Evolutionary conservation across 2,329 filamentous ascomycete genomes (phyloP), one percentile per base, ranked within the genome.

Genomic region (Paracorniculantispora psalliotae): DNA sequence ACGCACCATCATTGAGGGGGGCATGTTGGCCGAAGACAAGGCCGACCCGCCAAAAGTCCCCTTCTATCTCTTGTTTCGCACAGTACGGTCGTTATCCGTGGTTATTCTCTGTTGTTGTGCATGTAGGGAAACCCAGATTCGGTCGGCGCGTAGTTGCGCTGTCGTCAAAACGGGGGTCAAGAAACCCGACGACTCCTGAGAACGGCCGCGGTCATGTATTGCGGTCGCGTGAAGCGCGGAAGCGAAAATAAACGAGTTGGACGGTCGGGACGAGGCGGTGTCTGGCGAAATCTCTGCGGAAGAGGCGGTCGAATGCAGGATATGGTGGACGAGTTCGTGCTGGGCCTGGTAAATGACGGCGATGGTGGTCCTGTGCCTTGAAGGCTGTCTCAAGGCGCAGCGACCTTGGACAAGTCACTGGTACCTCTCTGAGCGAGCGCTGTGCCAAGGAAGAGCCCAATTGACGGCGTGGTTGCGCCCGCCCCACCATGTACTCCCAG

Each of bases 1-100:
- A 79, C 78, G 69, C 71, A 80, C 78, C 78, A 80, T 80, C 77
- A 80, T 80, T 73, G 73, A 74, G 71, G 67, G 70, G 68, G 71
- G 65, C 66, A 66, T 65, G 62, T 65, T 65, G 69, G 70, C 74
- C 74, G 71, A 69, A 63, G 64, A 61, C 62, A 71, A 72, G 70
- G 72, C 72, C 67, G 68, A 63, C 67, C 66, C 68, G 67, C 71
- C 68, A 65, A 66, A 62, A 63, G 65, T 63, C 65, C 64, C 67
- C 67, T 67, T 61, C 66, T 49, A n/a, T 44, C 9, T 26, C 12
- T 26, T 19, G 10, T 47, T 35, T 46, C 5, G 28, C 28, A 47
- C 48, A 52, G 23, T 47, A 26, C 26, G 47, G 17, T 17, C 23
- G 30, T 23, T 19, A 2, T 23, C 30, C 3, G 30, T 39, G 21